Base-by-base conservation (phyloP, 2,329 filamentous ascomycete genomes). In the Acrodontium crateriforme region DNA sequence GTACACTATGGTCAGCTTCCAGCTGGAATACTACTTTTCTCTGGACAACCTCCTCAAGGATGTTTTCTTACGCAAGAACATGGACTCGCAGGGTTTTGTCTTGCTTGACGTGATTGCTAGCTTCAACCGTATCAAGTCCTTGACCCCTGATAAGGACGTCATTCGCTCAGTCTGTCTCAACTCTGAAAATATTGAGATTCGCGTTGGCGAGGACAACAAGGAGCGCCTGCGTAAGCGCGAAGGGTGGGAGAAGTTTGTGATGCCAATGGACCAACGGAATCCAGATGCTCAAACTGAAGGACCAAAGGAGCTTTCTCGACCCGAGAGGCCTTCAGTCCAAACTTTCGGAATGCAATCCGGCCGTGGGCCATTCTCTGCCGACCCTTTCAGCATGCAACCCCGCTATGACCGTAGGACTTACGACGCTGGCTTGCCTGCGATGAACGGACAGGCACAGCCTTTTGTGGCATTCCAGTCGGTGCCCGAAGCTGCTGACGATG, bases 41-140 rank as follows among this genome's bases (percentile, higher is more conserved):
- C 70, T 93, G 16, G 81, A 94, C 47, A 98, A 98, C 51, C 67
- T 95, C 27, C 80, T 82, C 66, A 94, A 93, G 57, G 89, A 98
- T 48, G 67, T 81, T 47, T 95, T 74, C 55, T 65, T 98, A 34
- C 77, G 89, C 32, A 75, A 72, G 46, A 76, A 85, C 44, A 95
- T 98, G 89, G 87, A 98, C 50, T 81, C 79, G 1, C 81, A 95
- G 53, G 89, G 89, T 11, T 95, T 85, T 47, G 85, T 94, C 9
- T 74, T 73, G 27, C 60, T 98, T 28, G 65, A 69, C 18, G 69
- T 93, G 33, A 77, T 98, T 42, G 70, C 78, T 13, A 68, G 66
- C n/a, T 98, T 98, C 64, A 83, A 82, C 54, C 77, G 89, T 34
- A 77, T 92, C 50, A 76, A 75, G 54, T 60, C 69, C 16, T 58